These are phyloP conservation scores for Tephrocybe sp. DNA, from an alignment of 768 basidiomycete genomes.

Conservation along the genomic window DNA sequence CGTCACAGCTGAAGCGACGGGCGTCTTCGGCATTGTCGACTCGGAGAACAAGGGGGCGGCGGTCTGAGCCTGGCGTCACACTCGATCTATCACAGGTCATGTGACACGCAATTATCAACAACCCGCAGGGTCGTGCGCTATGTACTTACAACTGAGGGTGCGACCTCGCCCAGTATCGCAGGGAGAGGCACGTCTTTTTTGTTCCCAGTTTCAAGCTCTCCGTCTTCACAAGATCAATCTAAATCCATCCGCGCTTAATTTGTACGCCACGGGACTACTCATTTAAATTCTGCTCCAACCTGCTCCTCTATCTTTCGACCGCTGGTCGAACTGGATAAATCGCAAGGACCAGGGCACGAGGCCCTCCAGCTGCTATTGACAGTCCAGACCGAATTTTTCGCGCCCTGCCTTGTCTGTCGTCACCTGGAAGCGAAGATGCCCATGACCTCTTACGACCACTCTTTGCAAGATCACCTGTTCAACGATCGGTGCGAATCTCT, in stretches of 20 bases:
- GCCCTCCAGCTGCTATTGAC: background rate
- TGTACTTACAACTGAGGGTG: background rate
- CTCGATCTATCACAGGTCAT: conserved; percentile 2
- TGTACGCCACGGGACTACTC: conserved; percentile 2
- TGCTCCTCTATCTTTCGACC: background rate
- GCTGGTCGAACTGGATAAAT: background rate
- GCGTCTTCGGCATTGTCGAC: conserved; percentile 20
- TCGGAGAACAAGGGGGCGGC: background rate
- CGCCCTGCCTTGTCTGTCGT: background rate
- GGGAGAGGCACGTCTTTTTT: background rate
- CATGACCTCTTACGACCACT: too few relatives aligned
- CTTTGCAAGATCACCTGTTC: conserved; percentile 7
- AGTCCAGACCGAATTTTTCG: background rate
- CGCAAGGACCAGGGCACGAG: background rate
- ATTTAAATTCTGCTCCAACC: background rate
- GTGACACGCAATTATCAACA: conserved; percentile 1
- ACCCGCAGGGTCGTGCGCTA: background rate
- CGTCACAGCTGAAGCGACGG: conserved; percentile 6
- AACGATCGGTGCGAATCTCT: background rate
- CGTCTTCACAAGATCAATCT: conserved; percentile 4
- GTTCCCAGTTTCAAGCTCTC: background rate
- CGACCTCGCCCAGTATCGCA: background rate
- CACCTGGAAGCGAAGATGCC: too few relatives aligned
- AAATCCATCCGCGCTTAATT: conserved; percentile 5
- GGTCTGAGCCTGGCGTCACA: background rate